These are phyloP conservation scores for Cutaneotrichosporon cavernicola DNA, from an alignment of 1,284 basidiomycete genomes.

Conservation along the genomic window DNA sequence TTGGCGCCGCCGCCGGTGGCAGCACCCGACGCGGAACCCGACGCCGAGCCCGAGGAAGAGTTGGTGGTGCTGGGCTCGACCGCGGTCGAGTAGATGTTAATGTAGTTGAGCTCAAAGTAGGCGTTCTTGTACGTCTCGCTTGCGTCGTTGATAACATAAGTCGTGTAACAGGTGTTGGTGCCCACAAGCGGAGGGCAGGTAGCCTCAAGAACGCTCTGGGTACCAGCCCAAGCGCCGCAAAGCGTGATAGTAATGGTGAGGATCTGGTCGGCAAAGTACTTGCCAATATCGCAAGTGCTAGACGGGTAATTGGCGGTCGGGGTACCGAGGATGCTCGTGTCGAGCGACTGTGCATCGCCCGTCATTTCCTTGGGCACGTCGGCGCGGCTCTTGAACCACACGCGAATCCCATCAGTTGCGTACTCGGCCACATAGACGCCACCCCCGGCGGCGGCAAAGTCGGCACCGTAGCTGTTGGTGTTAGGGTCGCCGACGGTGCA, in stretches of 20 bases:
- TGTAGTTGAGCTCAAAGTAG: slow-evolving; percentile 70
- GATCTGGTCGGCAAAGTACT: slow-evolving; percentile 65
- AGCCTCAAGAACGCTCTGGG: slow-evolving; percentile 59
- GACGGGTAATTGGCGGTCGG: slow-evolving; percentile 69
- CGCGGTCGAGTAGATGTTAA: slow-evolving; percentile 54
- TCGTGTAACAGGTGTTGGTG: slow-evolving; percentile 58
- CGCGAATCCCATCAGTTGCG: slow-evolving; percentile 57
- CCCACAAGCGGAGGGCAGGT: slow-evolving; percentile 59
- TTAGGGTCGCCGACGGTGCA: slow-evolving; percentile 63
- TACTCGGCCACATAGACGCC: slow-evolving; percentile 72
- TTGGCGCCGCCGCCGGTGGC: not conserved
- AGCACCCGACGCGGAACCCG: not conserved
- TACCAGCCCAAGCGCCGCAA: slow-evolving; percentile 62
- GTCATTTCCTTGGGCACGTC: slow-evolving; percentile 62
- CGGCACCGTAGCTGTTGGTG: slow-evolving; percentile 62
- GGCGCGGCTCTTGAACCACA: slow-evolving; percentile 72
- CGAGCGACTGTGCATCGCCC: slow-evolving; percentile 59
- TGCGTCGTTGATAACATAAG: slow-evolving; percentile 65
- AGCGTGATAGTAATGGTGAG: slow-evolving; percentile 75
- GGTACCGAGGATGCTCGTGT: slow-evolving; percentile 64
- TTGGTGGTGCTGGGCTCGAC: not conserved
- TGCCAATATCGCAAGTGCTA: slow-evolving; percentile 61
- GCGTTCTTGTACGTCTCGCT: slow-evolving; percentile 62
- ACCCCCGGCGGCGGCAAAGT: slow-evolving; percentile 64
- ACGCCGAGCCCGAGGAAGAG: not conserved